phyloP scores from a whole-genome alignment of 805 yeast genomes.

The Candida tibetensis region DNA sequence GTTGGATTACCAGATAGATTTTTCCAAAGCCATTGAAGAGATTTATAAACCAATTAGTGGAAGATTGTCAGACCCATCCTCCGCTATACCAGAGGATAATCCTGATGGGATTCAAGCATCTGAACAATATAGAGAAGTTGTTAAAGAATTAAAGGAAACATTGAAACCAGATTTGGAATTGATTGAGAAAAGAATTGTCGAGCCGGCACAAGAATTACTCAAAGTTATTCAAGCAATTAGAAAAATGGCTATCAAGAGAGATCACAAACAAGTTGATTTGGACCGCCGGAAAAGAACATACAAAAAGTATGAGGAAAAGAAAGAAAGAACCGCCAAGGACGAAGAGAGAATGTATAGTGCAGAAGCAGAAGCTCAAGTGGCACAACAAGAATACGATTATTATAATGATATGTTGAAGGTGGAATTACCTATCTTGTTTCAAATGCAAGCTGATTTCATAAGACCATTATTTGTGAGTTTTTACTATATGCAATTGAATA shows the following conservation, averaged over 20 bases:
- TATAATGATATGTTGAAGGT: slow-evolving; percentile 91
- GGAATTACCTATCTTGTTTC: slow-evolving; percentile 85
- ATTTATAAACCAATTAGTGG: slow-evolving; percentile 96
- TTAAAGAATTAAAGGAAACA: slow-evolving; percentile 78
- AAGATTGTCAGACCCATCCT: slow-evolving; percentile 82
- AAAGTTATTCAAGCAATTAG: slow-evolving; percentile 78
- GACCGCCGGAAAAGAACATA: slow-evolving; percentile 76
- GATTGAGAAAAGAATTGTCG: slow-evolving; percentile 84
- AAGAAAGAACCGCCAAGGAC: slow-evolving; percentile 81
- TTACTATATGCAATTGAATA: slow-evolving; percentile 96
- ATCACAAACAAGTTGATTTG: slow-evolving; percentile 90
- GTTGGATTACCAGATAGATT: slow-evolving; percentile 90
- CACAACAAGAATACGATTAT: slow-evolving; percentile 94
- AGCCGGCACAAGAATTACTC: slow-evolving; percentile 88
- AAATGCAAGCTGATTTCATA: slow-evolving; percentile 86
- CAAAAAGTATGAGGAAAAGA: slow-evolving; percentile 74
- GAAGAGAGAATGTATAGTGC: slow-evolving; percentile 88
- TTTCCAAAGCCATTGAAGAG: slow-evolving; percentile 93
- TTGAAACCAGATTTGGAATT: slow-evolving; percentile 90
- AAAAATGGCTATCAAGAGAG: slow-evolving; percentile 93
- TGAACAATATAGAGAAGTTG: slow-evolving; percentile 86
- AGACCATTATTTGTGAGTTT: slow-evolving; percentile 91
- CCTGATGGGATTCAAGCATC: slow-evolving; percentile 96
- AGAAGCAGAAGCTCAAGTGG: slow-evolving; percentile 84
- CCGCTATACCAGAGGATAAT: slow-evolving; percentile 84